Evolutionary conservation across 768 basidiomycete genomes (phyloP).

Genomic region (Termitomyces sp.): DNA sequence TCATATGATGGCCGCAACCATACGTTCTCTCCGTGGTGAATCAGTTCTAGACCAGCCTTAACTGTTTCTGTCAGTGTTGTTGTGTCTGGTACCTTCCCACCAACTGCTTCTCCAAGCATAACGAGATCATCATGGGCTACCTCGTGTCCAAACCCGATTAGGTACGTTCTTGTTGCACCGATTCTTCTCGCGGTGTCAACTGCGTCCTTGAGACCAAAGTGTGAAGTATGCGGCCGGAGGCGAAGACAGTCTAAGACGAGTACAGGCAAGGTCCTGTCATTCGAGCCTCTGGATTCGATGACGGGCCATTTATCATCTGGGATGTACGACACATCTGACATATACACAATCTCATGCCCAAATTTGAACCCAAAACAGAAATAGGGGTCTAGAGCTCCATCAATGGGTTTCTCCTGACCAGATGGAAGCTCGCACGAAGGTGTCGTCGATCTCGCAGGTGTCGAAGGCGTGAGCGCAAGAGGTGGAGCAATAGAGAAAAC

Average conservation of each 20-base stretch:
- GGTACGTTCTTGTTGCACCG: constrained; percentile 57
- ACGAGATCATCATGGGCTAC: constrained; percentile 74
- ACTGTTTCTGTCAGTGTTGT: constrained; percentile 26
- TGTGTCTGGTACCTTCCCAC: constrained; percentile 26
- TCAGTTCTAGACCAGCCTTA: constrained; percentile 35
- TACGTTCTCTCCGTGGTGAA: constrained; percentile 38
- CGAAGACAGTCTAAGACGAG: constrained; percentile 76
- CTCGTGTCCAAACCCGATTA: constrained; percentile 75
- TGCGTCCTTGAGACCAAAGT: constrained; percentile 68
- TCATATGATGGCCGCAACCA: constrained; percentile 77
- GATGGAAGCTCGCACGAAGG: constrained; percentile 16
- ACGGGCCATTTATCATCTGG: constrained; percentile 66
- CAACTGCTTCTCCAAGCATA: constrained; percentile 50
- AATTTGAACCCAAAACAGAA: constrained; percentile 67
- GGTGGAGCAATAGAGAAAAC: constrained; percentile 44
- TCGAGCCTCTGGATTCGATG: constrained; percentile 22
- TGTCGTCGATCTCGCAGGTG: constrained; percentile 25
- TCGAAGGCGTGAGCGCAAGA: constrained; percentile 26
- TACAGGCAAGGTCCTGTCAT: constrained; percentile 35
- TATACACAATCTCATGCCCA: constrained; percentile 62
- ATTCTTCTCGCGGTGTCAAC: constrained; percentile 50
- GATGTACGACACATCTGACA: constrained; percentile 80
- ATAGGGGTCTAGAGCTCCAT: constrained; percentile 46
- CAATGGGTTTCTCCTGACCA: constrained; percentile 8
- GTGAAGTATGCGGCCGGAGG: constrained; percentile 63